Evolutionary conservation across 805 yeast species (phyloP), one percentile per base, ranked within the genome.

Genomic region (Metschnikowia gelsemii): DNA sequence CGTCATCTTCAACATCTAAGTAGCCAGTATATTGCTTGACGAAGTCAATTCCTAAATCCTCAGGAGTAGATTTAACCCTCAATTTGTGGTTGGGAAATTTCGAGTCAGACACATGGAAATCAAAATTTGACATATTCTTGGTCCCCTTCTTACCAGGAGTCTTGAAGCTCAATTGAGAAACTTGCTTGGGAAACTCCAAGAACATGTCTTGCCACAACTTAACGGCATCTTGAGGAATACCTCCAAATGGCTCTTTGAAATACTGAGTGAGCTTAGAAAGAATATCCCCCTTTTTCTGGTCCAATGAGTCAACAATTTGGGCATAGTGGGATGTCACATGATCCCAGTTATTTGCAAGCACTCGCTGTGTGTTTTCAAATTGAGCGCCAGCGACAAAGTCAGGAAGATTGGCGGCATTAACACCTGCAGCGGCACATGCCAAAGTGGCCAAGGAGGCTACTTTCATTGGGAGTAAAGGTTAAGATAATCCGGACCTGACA

Each of bases 1-100:
- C 96, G 52, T 82, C 87, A 37, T 80, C 83, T 45, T 73, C 78
- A 38, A 85, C 79, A 63, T 88, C 96, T 59, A 88, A 77, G 64
- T 88, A 88, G 40, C 96, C 96, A 26, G 90, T 73, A 61, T 78
- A 82, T 63, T 88, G 96, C 58, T 83, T 79, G 36, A 87, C 96
- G 5, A 73, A 63, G 66, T 91, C 97, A 43, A 90, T 67, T 13
- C 95, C 95, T 51, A 90, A 75, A 8, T 41, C 45, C 12, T 43
- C 51, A 9, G 55, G 54, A 19, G 55, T 50, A 29, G 53, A 40
- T 44, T 52, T 52, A 45, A 50, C 50, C 17, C 56, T 38, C 46
- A 52, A 46, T 38, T 43, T 32, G 45, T 52, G 56, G 58, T 72
- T 66, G 11, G 72, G 68, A 36, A 70, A 62, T 52, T 68, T 67